Percentiles rank a stretch among this genome's conserved stretches.
phyloP scores from a whole-genome alignment of 164 flowering plant genomes.

The Vitis vinifera region ASM3070453v1 NC_081817.1:8507001-8507500 shows the following conservation, averaged over 20 bases:
- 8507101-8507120: conserved; percentile 23
- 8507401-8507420: neutral
- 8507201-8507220: conserved; percentile 24
- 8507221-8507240: conserved; percentile 10
- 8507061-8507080: neutral
- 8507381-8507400: conserved; percentile 22
- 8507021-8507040: neutral
- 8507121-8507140: conserved; percentile 13
- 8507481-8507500: too few relatives aligned
- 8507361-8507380: conserved; percentile 31
- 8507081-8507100: conserved; percentile 25
- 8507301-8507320: conserved; percentile 29
- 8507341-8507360: conserved; percentile 32
- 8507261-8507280: conserved; percentile 25
- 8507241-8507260: conserved; percentile 18
- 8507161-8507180: conserved; percentile 20
- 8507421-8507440: too few relatives aligned
- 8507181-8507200: conserved; percentile 17
- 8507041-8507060: neutral
- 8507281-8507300: conserved; percentile 18
- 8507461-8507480: too few relatives aligned
- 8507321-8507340: conserved; percentile 30
- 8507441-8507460: too few relatives aligned
- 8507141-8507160: conserved; percentile 5
- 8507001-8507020: neutral